Evolutionary conservation across 768 basidiomycete genomes (phyloP).

Genomic region (Kondoa malvinella): DNA sequence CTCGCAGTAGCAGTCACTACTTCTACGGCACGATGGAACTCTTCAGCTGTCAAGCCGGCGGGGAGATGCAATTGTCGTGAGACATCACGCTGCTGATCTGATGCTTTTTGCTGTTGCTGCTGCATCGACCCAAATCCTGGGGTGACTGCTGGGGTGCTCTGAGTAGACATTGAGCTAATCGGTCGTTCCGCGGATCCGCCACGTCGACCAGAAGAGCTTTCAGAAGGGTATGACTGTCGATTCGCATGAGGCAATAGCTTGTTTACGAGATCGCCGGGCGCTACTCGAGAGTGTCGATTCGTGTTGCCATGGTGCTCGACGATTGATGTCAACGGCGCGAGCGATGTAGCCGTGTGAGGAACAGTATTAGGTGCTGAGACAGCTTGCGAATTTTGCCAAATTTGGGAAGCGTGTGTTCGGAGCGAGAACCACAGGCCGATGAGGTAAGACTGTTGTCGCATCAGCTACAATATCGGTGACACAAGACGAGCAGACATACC

Average conservation of each 20-base stretch:
- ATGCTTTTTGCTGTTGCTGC: constrained; percentile 44
- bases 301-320: not conserved
- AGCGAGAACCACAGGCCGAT: constrained; percentile 97
- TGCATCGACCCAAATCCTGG: constrained; percentile 7
- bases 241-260: not conserved
- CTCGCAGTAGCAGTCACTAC: constrained; percentile 88
- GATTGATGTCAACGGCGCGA: not conserved
- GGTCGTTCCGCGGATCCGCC: not conserved
- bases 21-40: constrained; percentile 49
- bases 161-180: not conserved
- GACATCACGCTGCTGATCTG: constrained; percentile 31
- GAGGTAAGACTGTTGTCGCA: constrained; percentile 59
- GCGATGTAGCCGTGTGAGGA: not conserved
- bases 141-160: not conserved
- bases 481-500: constrained; percentile 40
- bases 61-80: constrained; percentile 42
- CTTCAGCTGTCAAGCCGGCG: constrained; percentile 57
- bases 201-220: not conserved
- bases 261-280: not conserved
- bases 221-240: not conserved
- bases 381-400: constrained; percentile 85
- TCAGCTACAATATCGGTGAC: not conserved
- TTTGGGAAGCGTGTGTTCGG: constrained; percentile 90
- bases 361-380: constrained; percentile 14
- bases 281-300: not conserved